Evolutionary conservation across 2,329 filamentous ascomycete genomes (phyloP).

Genomic region (Ilyonectria destructans): DNA sequence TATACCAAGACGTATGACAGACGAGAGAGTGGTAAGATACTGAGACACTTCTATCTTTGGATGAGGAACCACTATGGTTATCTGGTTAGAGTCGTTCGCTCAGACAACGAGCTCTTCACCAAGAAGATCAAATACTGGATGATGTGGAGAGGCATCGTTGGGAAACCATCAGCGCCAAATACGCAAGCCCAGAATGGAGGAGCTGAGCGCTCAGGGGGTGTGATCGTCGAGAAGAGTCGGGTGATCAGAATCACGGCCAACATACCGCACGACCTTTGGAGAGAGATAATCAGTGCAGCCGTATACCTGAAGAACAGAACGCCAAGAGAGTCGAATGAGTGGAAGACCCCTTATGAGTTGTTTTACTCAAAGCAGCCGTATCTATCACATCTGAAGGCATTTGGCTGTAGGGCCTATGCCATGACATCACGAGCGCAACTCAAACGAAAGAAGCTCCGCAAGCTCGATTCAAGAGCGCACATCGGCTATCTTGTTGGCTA

Average conservation of each 20-base stretch:
- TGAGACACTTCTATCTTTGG: neutral
- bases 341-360: neutral
- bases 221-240: neutral
- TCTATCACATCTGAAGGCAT: neutral
- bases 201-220: neutral
- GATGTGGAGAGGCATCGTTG: neutral
- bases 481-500: conserved; percentile 4
- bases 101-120: neutral
- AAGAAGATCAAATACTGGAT: neutral
- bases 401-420: neutral
- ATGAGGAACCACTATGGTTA: neutral
- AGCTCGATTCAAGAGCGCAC: neutral
- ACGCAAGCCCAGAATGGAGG: neutral
- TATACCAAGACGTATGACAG: neutral
- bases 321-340: neutral
- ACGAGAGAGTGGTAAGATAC: neutral
- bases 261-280: neutral
- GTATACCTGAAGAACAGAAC: conserved; percentile 1
- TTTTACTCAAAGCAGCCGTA: neutral
- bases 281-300: neutral
- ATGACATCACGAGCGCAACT: neutral
- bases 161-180: neutral
- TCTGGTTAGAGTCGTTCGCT: neutral
- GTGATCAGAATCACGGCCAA: neutral
- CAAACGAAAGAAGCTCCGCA: neutral